phyloP scores from a whole-genome alignment of 176 grass and related monocot genomes.

The Carex scoparia region DNA sequence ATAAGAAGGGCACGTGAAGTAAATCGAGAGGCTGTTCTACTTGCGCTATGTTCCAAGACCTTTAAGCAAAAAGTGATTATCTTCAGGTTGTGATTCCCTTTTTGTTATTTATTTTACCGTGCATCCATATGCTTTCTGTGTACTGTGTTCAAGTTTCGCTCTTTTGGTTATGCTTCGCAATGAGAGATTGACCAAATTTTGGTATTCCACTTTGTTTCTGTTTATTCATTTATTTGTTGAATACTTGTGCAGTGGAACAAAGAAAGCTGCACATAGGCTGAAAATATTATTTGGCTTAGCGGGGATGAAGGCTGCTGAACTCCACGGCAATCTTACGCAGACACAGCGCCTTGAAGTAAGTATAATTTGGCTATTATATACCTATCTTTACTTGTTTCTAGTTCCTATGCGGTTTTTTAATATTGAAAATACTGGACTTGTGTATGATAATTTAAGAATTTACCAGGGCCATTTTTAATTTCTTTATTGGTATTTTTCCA shows the following conservation, averaged over 20 bases:
- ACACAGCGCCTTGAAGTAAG: slow-evolving; percentile 91
- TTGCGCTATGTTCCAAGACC: slow-evolving; percentile 90
- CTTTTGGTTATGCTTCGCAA: neutral
- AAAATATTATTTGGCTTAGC: slow-evolving; percentile 97
- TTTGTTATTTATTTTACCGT: slow-evolving; percentile 7
- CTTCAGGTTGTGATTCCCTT: slow-evolving; percentile 59
- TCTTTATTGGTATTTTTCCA: neutral
- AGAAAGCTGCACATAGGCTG: slow-evolving; percentile 83
- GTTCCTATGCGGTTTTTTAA: neutral
- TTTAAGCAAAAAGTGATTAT: slow-evolving; percentile 90
- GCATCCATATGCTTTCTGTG: slow-evolving; percentile 8
- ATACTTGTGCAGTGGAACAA: slow-evolving; percentile 61
- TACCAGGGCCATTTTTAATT: neutral
- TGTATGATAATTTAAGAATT: neutral
- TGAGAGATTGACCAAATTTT: neutral
- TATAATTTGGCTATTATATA: slow-evolving; percentile 27
- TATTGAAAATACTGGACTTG: neutral
- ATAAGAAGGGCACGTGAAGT: slow-evolving; percentile 70
- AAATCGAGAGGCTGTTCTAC: slow-evolving; percentile 93
- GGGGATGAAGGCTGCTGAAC: slow-evolving; percentile 90
- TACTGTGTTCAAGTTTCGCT: neutral
- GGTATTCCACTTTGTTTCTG: neutral
- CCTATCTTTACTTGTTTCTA: neutral
- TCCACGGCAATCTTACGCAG: slow-evolving; percentile 98
- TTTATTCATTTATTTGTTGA: slow-evolving; percentile 23